phyloP scores from a whole-genome alignment of 495 filamentous ascomycete species.

The Aspergillus haitiensis region DNA sequence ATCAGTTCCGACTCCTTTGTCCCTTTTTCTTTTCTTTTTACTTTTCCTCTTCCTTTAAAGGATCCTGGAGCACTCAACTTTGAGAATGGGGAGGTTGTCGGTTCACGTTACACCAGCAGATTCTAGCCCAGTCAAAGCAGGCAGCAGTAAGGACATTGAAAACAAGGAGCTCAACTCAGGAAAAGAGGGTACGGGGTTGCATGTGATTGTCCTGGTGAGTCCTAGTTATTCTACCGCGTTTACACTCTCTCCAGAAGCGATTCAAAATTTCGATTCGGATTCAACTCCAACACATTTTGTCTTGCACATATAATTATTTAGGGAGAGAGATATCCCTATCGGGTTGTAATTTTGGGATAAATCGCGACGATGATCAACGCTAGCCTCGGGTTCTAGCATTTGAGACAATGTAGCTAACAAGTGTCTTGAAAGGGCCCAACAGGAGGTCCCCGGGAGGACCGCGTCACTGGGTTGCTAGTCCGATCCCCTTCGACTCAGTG shows the following conservation, averaged over 20 bases:
- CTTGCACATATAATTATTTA: neutral
- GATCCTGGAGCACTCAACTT: neutral
- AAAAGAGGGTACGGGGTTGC: conserved; percentile 37
- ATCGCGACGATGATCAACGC: neutral
- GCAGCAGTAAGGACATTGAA: neutral
- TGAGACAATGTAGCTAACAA: conserved; percentile 30
- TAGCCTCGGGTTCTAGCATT: conserved; percentile 25
- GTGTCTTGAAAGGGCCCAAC: conserved; percentile 71
- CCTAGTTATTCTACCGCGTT: conserved; percentile 1
- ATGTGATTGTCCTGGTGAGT: conserved; percentile 81
- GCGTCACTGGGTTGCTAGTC: conserved; percentile 84
- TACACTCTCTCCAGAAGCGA: neutral
- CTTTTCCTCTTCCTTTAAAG: neutral
- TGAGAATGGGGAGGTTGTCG: neutral
- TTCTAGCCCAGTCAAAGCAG: neutral
- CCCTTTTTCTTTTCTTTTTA: too few relatives aligned
- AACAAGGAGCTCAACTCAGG: neutral
- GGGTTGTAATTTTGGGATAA: neutral
- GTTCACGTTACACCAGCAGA: neutral
- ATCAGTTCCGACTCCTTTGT: neutral
- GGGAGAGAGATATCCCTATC: neutral
- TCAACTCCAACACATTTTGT: neutral
- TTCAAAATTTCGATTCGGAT: neutral
- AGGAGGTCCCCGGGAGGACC: conserved; percentile 86
- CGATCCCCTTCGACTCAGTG: conserved; percentile 76